Conservation (phyloP, 1,284 basidiomycete species). For the Coriolopsis trogii region DNA sequence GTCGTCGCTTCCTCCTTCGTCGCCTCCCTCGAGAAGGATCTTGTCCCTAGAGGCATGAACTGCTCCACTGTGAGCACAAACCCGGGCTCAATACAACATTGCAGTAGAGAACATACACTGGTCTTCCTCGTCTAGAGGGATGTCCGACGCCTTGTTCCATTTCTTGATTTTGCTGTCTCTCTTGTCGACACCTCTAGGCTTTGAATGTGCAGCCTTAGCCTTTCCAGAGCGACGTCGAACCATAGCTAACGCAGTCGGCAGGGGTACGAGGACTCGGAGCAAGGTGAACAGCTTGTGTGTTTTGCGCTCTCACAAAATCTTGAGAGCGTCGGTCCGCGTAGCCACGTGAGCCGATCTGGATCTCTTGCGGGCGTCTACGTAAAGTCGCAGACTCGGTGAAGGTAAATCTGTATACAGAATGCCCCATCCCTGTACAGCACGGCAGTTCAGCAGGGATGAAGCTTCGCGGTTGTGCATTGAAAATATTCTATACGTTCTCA, state of each 20-base stretch:
- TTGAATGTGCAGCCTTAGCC: conserved; percentile 28
- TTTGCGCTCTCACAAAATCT: conserved; percentile 12
- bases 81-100: not conserved
- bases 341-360: conserved; percentile 11
- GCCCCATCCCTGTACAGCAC: too few species aligned
- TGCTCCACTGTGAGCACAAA: conserved; percentile 29
- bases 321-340: conserved; percentile 2
- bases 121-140: conserved; percentile 77
- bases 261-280: not conserved
- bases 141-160: conserved; percentile 68
- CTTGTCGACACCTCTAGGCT: conserved; percentile 51
- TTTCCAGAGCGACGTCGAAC: conserved; percentile 36
- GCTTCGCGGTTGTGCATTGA: too few species aligned
- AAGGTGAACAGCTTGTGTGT: not conserved
- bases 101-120: conserved; percentile 55
- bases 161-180: conserved; percentile 55
- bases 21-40: conserved; percentile 71
- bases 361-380: not conserved
- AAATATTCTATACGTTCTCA: too few species aligned
- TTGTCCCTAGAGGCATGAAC: conserved; percentile 76
- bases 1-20: conserved; percentile 42
- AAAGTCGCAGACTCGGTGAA: too few species aligned
- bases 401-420: too few species aligned
- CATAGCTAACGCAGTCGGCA: conserved; percentile 31
- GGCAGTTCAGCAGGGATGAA: too few species aligned